These are phyloP conservation scores for Chrysanthemum makinoi DNA, from an alignment of 129 eudicot genomes.

Conservation along the genomic window DNA sequence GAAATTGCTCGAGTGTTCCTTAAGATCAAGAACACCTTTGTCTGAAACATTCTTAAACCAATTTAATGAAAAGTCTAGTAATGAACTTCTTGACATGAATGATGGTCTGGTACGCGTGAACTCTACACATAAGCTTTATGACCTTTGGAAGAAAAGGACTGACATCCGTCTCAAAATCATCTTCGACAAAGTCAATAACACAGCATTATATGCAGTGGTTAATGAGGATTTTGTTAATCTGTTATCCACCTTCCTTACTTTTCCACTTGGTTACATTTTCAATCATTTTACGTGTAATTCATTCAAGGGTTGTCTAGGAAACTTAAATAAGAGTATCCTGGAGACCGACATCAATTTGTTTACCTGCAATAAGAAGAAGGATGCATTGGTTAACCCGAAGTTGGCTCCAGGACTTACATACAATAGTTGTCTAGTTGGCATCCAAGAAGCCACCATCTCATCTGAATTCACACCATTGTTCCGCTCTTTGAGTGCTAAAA, in stretches of 20 bases:
- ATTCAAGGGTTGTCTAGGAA: constrained; percentile 23
- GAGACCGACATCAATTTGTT: constrained; percentile 15
- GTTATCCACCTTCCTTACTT: constrained; percentile 15
- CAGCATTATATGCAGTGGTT: constrained; percentile 14
- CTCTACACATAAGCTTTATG: background rate
- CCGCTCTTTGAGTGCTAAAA: background rate
- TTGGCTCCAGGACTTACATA: constrained; percentile 21
- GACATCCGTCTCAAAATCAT: constrained; percentile 8
- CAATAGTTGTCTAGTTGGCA: background rate
- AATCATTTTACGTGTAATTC: constrained; percentile 13
- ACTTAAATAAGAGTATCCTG: constrained; percentile 15
- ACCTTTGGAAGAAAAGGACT: constrained; percentile 7
- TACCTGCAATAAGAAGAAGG: constrained; percentile 7
- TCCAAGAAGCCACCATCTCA: constrained; percentile 8
- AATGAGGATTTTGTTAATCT: constrained; percentile 14
- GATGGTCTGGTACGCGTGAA: constrained; percentile 7
- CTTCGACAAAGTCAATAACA: constrained; percentile 19
- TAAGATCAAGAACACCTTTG: constrained; percentile 28
- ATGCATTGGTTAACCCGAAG: constrained; percentile 15
- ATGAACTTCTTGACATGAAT: constrained; percentile 7
- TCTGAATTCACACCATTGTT: background rate
- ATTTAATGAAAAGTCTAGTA: constrained; percentile 7
- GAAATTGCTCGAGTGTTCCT: constrained; percentile 29
- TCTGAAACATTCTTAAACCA: constrained; percentile 22
- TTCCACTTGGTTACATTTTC: constrained; percentile 24